Evolutionary conservation across 306 rosid species (phyloP).

Genomic region (Elaeagnus macrophylla): DNA sequence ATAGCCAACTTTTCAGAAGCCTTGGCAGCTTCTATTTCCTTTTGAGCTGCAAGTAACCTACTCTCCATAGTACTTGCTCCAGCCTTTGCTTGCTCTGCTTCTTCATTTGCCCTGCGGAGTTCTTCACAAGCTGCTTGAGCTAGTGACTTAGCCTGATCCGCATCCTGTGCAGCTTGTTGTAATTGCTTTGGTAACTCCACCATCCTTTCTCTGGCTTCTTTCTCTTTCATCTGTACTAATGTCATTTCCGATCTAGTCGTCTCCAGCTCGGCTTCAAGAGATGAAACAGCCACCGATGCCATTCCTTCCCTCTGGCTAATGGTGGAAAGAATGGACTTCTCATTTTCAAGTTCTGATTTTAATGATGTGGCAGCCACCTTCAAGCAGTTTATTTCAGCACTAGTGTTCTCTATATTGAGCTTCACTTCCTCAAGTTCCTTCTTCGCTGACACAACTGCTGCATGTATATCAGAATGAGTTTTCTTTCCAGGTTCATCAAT

Average conservation of each 20-base stretch:
- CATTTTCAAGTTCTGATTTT: constrained; percentile 68
- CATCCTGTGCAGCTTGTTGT: constrained; percentile 72
- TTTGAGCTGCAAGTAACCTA: constrained; percentile 75
- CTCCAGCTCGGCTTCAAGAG: constrained; percentile 83
- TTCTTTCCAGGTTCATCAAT: constrained; percentile 41
- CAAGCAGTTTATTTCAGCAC: constrained; percentile 66
- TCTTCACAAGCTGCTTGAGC: constrained; percentile 62
- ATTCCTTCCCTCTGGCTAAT: constrained; percentile 91
- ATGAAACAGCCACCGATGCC: constrained; percentile 83
- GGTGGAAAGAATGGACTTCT: constrained; percentile 59
- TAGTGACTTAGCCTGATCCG: constrained; percentile 69
- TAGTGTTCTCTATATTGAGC: constrained; percentile 80
- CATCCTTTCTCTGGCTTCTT: constrained; percentile 76
- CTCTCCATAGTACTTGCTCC: constrained; percentile 82
- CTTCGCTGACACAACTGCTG: constrained; percentile 65
- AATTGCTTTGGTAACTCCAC: constrained; percentile 67
- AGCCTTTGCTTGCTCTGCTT: constrained; percentile 91
- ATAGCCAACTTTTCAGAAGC: constrained; percentile 85
- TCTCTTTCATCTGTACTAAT: constrained; percentile 80
- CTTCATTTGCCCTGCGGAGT: constrained; percentile 65
- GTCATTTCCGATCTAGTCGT: constrained; percentile 81
- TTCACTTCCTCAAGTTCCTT: constrained; percentile 79
- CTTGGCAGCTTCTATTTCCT: constrained; percentile 92
- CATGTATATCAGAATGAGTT: constrained; percentile 58
- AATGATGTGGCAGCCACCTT: constrained; percentile 79